Percentiles rank a stretch among this genome's conserved stretches.
These are phyloP conservation scores for Penicillium roqueforti DNA, from an alignment of 495 filamentous ascomycete species.

Conservation along the genomic window DNA sequence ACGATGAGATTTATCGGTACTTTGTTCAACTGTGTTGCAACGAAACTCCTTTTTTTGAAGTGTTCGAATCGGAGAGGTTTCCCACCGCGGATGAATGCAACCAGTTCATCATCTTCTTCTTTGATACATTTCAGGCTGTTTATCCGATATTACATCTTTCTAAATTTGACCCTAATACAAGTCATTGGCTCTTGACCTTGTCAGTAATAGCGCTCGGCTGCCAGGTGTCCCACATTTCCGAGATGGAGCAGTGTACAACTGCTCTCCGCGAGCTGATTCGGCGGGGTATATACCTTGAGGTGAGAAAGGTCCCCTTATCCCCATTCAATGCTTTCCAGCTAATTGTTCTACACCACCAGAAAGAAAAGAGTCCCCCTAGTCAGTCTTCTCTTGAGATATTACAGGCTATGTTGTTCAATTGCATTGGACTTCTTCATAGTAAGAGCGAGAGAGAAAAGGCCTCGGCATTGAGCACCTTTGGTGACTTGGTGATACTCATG, in stretches of 20 bases:
- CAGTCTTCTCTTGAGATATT: constrained; percentile 31
- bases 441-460: constrained; percentile 27
- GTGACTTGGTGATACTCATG: constrained; percentile 32
- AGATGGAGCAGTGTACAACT: constrained; percentile 24
- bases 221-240: constrained; percentile 29
- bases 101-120: constrained; percentile 33
- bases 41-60: constrained; percentile 32
- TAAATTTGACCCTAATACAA: constrained; percentile 35
- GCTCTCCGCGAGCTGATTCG: constrained; percentile 46
- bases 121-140: constrained; percentile 40
- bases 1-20: constrained; percentile 32
- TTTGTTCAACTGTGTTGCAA: constrained; percentile 36
- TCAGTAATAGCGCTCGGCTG: constrained; percentile 46
- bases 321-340: background rate
- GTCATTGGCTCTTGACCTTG: constrained; percentile 42
- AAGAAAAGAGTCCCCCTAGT: constrained; percentile 20
- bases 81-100: constrained; percentile 29
- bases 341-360: constrained; percentile 18
- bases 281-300: constrained; percentile 36
- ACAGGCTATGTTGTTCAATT: constrained; percentile 38
- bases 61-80: constrained; percentile 38
- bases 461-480: constrained; percentile 27
- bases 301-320: constrained; percentile 11
- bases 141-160: constrained; percentile 45
- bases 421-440: constrained; percentile 40